Evolutionary conservation across 2,329 filamentous ascomycete genomes (phyloP).

Genomic region (Ilyonectria robusta): DNA sequence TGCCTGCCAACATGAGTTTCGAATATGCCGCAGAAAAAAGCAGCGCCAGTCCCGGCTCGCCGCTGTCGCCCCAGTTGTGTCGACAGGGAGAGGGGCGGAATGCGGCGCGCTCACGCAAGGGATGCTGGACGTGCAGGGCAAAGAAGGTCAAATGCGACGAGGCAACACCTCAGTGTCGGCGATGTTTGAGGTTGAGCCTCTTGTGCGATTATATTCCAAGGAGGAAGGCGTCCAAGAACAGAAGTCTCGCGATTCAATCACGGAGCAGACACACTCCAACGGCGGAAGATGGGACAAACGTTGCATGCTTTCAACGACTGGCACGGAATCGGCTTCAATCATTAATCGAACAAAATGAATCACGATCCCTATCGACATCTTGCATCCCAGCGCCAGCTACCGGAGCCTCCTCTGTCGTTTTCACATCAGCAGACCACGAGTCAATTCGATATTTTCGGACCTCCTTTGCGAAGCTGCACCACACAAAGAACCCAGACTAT

Average conservation of each 20-base stretch:
- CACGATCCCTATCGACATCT: conserved; percentile 9
- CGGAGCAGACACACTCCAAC: not conserved
- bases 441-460: conserved; percentile 55
- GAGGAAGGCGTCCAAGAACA: conserved; percentile 20
- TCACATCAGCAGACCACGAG: conserved; percentile 51
- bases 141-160: conserved; percentile 54
- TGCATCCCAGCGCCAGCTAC: conserved; percentile 18
- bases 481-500: conserved; percentile 55
- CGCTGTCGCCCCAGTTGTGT: not conserved
- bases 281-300: not conserved
- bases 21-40: not conserved
- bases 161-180: conserved; percentile 43
- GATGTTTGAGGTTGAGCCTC: conserved; percentile 46
- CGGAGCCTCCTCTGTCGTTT: conserved; percentile 40
- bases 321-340: conserved; percentile 5
- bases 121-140: conserved; percentile 48
- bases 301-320: conserved; percentile 7
- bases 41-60: not conserved
- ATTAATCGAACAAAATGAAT: conserved; percentile 9
- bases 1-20: not conserved
- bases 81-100: conserved; percentile 23
- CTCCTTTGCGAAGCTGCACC: conserved; percentile 51
- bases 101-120: conserved; percentile 37
- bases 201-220: conserved; percentile 49
- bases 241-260: conserved; percentile 1